Conservation (phyloP, 257 asterid genomes). For the Coffea eugenioides region DNA sequence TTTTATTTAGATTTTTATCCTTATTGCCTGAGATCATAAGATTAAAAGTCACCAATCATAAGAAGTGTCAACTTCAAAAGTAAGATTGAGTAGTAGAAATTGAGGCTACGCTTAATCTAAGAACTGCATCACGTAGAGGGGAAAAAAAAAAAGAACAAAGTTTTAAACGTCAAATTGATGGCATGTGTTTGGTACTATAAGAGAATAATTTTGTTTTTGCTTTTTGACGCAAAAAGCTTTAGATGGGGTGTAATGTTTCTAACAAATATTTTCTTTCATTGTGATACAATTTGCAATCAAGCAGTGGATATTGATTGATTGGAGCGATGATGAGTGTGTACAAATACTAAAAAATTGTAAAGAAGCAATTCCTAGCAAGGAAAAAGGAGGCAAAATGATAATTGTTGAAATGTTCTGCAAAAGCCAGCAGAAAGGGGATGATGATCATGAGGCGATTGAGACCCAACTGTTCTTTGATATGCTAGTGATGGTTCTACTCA, state of each 20-base stretch:
- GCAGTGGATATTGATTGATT: slow-evolving; percentile 36
- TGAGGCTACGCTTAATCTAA: too few relatives aligned
- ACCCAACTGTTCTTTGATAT: neutral
- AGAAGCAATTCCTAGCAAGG: slow-evolving; percentile 24
- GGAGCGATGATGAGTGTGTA: slow-evolving; percentile 29
- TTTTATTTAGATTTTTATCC: neutral
- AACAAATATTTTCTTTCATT: neutral
- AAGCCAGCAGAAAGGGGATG: neutral
- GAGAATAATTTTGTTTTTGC: too few relatives aligned
- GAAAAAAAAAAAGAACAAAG: too few relatives aligned
- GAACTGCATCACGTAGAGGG: too few relatives aligned
- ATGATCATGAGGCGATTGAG: neutral
- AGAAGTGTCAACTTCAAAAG: too few relatives aligned
- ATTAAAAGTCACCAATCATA: too few relatives aligned
- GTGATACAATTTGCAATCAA: neutral
- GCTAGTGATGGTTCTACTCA: neutral
- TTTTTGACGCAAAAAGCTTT: too few relatives aligned
- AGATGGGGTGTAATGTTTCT: neutral
- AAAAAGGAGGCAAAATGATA: slow-evolving; percentile 28
- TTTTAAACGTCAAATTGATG: too few relatives aligned
- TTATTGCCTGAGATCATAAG: too few relatives aligned
- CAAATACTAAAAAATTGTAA: slow-evolving; percentile 22
- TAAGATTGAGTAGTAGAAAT: too few relatives aligned
- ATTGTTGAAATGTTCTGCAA: slow-evolving; percentile 21
- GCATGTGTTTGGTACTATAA: too few relatives aligned